Conservation (phyloP, 2,329 filamentous ascomycete species). For the Aspergillus glaucus region DNA sequence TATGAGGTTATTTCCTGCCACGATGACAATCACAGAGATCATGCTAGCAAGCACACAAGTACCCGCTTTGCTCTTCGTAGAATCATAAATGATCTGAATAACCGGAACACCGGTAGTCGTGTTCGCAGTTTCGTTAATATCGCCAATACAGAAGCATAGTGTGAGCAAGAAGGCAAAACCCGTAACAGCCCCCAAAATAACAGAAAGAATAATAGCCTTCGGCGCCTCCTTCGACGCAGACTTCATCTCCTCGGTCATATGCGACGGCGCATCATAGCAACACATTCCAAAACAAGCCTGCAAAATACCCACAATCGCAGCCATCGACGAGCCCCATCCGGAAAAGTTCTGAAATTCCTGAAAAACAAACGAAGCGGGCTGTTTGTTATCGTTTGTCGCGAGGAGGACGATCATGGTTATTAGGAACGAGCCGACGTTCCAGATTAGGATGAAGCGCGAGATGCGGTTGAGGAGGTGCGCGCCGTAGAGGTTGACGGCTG, state of each 20-base stretch:
- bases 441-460: constrained; percentile 45
- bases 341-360: constrained; percentile 49
- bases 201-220: constrained; percentile 39
- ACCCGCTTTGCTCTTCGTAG: constrained; percentile 36
- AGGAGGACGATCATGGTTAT: constrained; percentile 49
- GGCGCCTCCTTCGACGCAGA: constrained; percentile 47
- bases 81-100: constrained; percentile 47
- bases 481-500: constrained; percentile 46
- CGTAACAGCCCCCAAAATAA: constrained; percentile 39
- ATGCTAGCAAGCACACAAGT: constrained; percentile 39
- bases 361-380: constrained; percentile 51
- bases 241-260: constrained; percentile 53
- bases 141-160: constrained; percentile 46
- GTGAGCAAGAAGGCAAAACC: constrained; percentile 44
- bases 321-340: constrained; percentile 47
- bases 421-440: constrained; percentile 50
- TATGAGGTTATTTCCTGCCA: constrained; percentile 37
- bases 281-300: constrained; percentile 53
- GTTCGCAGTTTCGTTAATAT: constrained; percentile 40
- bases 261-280: constrained; percentile 42
- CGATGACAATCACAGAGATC: constrained; percentile 41
- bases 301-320: constrained; percentile 49
- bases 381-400: constrained; percentile 49
- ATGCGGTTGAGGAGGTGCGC: constrained; percentile 48
- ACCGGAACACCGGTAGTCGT: constrained; percentile 45